These are phyloP conservation scores for Coemansia asiatica DNA, from an alignment of 192 early-diverging fungal species.

Conservation along the genomic window DNA sequence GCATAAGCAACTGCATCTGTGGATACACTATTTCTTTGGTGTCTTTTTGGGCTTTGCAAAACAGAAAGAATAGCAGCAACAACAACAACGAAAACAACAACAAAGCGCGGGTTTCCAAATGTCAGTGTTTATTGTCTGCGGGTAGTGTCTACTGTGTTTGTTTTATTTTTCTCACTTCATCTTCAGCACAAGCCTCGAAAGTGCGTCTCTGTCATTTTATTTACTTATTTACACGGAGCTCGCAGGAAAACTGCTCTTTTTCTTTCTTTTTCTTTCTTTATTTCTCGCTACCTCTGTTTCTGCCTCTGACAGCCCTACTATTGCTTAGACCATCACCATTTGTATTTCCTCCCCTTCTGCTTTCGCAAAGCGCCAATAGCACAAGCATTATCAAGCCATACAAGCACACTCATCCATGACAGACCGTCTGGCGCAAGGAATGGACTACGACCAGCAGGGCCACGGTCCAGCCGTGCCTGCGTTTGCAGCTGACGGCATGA, in stretches of 20 bases:
- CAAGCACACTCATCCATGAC: constrained; percentile 17
- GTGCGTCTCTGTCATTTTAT: not conserved
- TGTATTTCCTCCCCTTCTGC: not conserved
- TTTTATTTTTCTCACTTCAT: not conserved
- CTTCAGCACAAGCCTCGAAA: not conserved
- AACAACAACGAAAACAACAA: too few species aligned
- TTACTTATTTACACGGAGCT: not conserved
- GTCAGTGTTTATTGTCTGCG: not conserved
- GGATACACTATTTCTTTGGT: not conserved
- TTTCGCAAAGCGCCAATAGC: not conserved
- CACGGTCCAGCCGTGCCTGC: constrained; percentile 18
- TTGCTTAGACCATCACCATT: too few species aligned
- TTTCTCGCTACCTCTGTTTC: not conserved
- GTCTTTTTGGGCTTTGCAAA: too few species aligned
- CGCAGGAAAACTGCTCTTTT: not conserved
- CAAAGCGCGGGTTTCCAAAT: not conserved
- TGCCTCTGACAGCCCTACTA: too few species aligned
- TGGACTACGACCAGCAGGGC: constrained; percentile 41
- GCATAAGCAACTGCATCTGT: not conserved
- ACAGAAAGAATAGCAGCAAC: too few species aligned
- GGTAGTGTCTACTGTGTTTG: not conserved
- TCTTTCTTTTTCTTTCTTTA: not conserved
- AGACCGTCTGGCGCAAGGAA: constrained; percentile 46
- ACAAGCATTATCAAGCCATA: not conserved
- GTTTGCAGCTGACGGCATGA: constrained; percentile 26